These are phyloP conservation scores for Xerocomellus intermedius DNA, from an alignment of 768 basidiomycete species.

Conservation along the genomic window DNA sequence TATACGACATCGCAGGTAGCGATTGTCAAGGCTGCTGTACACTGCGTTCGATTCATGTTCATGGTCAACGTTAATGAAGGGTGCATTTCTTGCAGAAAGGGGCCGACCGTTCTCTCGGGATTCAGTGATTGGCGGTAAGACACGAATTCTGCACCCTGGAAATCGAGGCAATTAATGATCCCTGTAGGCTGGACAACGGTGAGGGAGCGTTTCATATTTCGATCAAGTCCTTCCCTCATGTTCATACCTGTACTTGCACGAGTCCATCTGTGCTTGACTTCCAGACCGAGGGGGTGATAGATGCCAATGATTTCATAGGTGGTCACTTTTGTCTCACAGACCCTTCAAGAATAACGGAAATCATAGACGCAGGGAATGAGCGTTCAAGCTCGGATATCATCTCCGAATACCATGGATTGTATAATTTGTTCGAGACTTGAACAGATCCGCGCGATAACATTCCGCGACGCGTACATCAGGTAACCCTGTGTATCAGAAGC, in stretches of 20 bases:
- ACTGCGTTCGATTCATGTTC: conserved; percentile 8
- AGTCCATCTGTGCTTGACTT: conserved; percentile 18
- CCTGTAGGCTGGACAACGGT: conserved; percentile 30
- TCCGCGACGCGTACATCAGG: conserved; percentile 31
- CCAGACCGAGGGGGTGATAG: background rate
- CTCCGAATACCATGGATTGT: conserved; percentile 24
- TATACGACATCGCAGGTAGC: conserved; percentile 42
- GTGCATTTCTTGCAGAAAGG: conserved; percentile 37
- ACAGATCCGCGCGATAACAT: conserved; percentile 22
- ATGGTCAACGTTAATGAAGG: conserved; percentile 24
- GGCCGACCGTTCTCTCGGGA: conserved; percentile 34
- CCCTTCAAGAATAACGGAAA: conserved; percentile 22
- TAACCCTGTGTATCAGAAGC: conserved; percentile 37
- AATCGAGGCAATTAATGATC: conserved; percentile 17
- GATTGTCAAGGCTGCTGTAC: conserved; percentile 5
- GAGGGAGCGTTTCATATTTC: conserved; percentile 37
- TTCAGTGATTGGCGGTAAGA: conserved; percentile 42
- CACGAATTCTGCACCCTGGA: conserved; percentile 15
- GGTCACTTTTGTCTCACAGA: conserved; percentile 26
- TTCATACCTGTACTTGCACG: conserved; percentile 29
- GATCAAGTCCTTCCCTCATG: conserved; percentile 42
- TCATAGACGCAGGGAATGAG: conserved; percentile 8
- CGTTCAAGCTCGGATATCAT: conserved; percentile 16
- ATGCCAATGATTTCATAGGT: conserved; percentile 14
- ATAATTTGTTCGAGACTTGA: conserved; percentile 28